Evolutionary conservation across 805 yeast genomes (phyloP), one percentile per base, ranked within the genome.

Genomic region (Candida andamanensis): DNA sequence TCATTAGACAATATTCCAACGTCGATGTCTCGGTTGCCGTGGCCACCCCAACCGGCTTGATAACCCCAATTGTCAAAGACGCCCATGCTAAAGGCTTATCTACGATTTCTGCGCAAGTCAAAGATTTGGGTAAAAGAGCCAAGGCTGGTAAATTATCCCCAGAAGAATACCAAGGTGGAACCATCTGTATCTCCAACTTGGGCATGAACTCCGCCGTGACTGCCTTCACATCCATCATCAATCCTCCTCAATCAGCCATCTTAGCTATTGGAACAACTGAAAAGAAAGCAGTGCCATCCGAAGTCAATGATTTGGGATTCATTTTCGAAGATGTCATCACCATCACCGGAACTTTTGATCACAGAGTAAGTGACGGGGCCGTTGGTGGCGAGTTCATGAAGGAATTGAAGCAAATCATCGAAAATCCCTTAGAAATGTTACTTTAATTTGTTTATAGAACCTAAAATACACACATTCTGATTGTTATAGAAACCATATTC

Each of bases 21-120:
- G 97, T 90, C 35, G 99, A 92, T 55, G 95, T 92, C 36, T 87
- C 97, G 15, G 97, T 90, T 40, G 99, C 99, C 24, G 99, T 92
- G 43, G 92, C 98, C 40, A 92, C 98, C 13, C 97, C 97, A 59
- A 77, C 95, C 31, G 99, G 99, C 31, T 74, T 92, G 48, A 81
- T 92, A 60, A 92, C 99, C 32, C 99, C 99, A 46, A 90, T 92
- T 51, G 89, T 92, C 47, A 80, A 78, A 63, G 72, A 80, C 54
- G 97, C 95, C 27, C 84, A 92, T 55, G 48, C 80, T 37, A 85
- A 82, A 73, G 98, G 98, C 26, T 75, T 92, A 40, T 75, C 79
- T 35, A 52, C 78, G 21, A 92, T 92, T 54, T 90, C 97, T 26
- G 58, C 60, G 40, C 85, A 81, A 58, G 76, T 85, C 52, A 92